A percentile compares a stretch with the other conserved stretches of the same genome.
Evolutionary conservation across 2,329 filamentous ascomycete genomes (phyloP).

Genomic region (Fusarium newnesense): DNA sequence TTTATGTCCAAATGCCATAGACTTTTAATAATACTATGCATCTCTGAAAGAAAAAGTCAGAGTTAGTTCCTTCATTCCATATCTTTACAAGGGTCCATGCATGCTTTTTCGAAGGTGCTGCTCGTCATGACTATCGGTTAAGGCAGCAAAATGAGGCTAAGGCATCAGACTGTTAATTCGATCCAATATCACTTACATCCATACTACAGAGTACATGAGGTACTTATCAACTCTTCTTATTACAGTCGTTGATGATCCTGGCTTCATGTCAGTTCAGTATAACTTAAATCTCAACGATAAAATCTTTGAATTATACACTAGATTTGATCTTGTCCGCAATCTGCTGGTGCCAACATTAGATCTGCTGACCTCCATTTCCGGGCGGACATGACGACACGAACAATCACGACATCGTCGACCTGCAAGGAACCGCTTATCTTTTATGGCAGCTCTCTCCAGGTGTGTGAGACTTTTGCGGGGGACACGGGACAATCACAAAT

Average conservation of each 20-base stretch:
- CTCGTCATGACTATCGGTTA: constrained; percentile 3
- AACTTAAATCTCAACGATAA: not conserved
- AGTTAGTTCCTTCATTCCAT: not conserved
- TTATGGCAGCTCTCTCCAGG: constrained; percentile 17
- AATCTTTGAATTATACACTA: not conserved
- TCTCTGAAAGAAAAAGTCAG: not conserved
- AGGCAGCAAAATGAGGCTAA: constrained; percentile 30
- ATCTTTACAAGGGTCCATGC: not conserved
- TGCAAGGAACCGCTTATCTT: constrained; percentile 37
- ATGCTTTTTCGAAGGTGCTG: not conserved
- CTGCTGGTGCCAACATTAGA: not conserved
- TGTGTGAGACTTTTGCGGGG: constrained; percentile 26
- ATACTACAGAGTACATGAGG: not conserved
- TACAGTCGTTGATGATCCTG: not conserved
- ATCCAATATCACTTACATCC: not conserved
- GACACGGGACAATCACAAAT: constrained; percentile 9
- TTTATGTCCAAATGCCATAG: not conserved
- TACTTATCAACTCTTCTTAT: not conserved
- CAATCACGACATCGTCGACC: constrained; percentile 30
- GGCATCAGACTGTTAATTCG: constrained; percentile 6
- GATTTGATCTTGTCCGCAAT: not conserved
- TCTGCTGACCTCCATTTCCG: constrained; percentile 22
- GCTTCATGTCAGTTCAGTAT: not conserved
- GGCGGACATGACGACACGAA: constrained; percentile 27
- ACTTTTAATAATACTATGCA: not conserved